Conservation (phyloP, 2,329 filamentous ascomycete genomes). For the Ophiostoma pallidulum region DNA sequence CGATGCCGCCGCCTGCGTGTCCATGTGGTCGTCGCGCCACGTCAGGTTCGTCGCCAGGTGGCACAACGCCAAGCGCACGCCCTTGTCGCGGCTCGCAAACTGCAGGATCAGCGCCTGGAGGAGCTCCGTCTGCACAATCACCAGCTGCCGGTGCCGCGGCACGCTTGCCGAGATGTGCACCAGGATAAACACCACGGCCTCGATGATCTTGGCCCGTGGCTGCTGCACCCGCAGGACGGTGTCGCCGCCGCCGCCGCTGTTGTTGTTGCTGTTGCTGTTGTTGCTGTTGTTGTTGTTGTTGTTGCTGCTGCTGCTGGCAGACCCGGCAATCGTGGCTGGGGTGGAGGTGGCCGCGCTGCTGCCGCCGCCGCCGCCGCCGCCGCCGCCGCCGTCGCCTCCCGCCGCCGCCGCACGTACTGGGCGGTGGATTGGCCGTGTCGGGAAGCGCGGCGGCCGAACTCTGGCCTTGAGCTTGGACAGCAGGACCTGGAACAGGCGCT, state of each 20-base stretch:
- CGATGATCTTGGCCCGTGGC: constrained; percentile 60
- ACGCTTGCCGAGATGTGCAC: constrained; percentile 81
- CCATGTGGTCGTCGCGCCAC: constrained; percentile 65
- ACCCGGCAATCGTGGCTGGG: too few species aligned
- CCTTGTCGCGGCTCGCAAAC: constrained; percentile 60
- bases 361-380: too few species aligned
- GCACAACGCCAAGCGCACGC: constrained; percentile 69
- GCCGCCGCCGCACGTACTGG: too few species aligned
- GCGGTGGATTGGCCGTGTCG: too few species aligned
- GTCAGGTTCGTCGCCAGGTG: constrained; percentile 82
- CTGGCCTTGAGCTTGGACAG: constrained; percentile 55
- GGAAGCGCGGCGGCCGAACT: background rate
- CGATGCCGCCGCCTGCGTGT: constrained; percentile 54
- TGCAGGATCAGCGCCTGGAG: constrained; percentile 64
- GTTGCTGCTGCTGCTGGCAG: too few species aligned
- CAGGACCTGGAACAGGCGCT: constrained; percentile 72
- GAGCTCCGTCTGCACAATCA: constrained; percentile 68
- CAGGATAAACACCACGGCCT: constrained; percentile 69
- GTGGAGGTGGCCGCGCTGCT: too few species aligned
- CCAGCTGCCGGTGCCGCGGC: constrained; percentile 65
- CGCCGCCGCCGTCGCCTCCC: too few species aligned
- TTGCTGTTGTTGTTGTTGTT: too few species aligned
- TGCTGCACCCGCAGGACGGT: constrained; percentile 38
- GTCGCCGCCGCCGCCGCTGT: constrained; percentile 29
- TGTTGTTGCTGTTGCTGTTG: too few species aligned